Conservation (phyloP, 192 early-diverging fungal genomes). For the Coemansia sp. region DNA sequence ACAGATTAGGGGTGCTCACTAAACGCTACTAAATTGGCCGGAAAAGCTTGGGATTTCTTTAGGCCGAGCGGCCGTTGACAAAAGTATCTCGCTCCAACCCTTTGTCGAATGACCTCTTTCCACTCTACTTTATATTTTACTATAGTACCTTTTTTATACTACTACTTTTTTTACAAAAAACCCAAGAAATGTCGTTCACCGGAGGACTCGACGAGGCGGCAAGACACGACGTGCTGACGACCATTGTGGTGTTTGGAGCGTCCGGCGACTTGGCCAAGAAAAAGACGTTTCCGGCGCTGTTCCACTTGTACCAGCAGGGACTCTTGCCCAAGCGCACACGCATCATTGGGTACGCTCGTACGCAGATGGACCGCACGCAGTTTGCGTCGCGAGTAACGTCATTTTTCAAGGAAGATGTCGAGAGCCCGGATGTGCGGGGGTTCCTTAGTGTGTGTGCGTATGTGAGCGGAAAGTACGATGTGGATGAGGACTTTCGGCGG, state of each 20-base stretch:
- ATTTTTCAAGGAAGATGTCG: constrained; percentile 58
- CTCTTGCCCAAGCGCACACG: constrained; percentile 71
- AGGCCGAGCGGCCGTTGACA: too few relatives aligned
- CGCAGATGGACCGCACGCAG: constrained; percentile 68
- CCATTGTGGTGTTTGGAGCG: constrained; percentile 76
- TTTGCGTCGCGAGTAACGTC: constrained; percentile 74
- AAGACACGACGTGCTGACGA: constrained; percentile 50
- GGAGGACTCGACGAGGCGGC: constrained; percentile 50
- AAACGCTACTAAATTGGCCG: too few relatives aligned
- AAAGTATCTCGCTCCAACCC: too few relatives aligned
- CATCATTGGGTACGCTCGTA: constrained; percentile 93
- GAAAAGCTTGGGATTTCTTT: too few relatives aligned
- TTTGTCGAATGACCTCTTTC: too few relatives aligned
- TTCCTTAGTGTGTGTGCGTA: constrained; percentile 79
- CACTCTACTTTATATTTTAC: too few relatives aligned
- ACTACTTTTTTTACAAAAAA: background rate
- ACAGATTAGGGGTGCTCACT: too few relatives aligned
- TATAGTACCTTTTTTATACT: too few relatives aligned
- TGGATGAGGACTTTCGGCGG: constrained; percentile 61
- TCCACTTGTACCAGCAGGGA: constrained; percentile 81
- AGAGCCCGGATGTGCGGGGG: constrained; percentile 41
- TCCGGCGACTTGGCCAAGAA: constrained; percentile 97
- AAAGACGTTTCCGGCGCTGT: constrained; percentile 96
- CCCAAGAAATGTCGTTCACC: constrained; percentile 39
- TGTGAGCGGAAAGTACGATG: constrained; percentile 56